A percentile compares a stretch with the other conserved stretches of the same genome.
phyloP scores from a whole-genome alignment of 106 monocot genomes.

The Phalaenopsis equestris region DNA sequence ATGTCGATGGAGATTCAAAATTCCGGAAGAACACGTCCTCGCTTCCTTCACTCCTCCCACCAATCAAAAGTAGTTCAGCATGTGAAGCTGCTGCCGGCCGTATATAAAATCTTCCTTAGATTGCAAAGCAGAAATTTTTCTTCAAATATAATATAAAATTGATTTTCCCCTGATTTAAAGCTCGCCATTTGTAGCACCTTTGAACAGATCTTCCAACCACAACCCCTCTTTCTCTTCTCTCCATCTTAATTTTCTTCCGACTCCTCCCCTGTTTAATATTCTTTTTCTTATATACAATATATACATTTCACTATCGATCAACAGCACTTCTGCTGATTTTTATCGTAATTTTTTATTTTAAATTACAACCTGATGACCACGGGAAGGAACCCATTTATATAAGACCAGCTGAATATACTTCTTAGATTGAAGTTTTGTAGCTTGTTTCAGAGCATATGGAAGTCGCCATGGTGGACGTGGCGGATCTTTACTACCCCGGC shows the following conservation, averaged over 20 bases:
- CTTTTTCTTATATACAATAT: too few species aligned
- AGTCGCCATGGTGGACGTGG: not conserved
- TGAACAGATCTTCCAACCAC: not conserved
- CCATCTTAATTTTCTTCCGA: not conserved
- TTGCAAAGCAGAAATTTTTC: too few species aligned
- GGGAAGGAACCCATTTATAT: not conserved
- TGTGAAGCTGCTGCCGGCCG: too few species aligned
- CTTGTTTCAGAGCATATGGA: not conserved
- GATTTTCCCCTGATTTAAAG: not conserved
- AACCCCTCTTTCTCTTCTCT: not conserved
- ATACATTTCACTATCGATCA: too few species aligned
- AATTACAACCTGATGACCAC: not conserved
- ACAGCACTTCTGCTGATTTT: too few species aligned
- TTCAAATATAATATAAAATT: too few species aligned
- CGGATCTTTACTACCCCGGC: not conserved
- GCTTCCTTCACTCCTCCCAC: too few species aligned
- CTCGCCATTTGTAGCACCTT: not conserved
- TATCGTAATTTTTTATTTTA: not conserved
- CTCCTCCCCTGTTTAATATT: not conserved
- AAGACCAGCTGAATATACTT: not conserved
- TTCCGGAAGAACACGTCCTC: too few species aligned
- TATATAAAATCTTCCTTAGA: too few species aligned
- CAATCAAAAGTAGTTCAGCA: too few species aligned
- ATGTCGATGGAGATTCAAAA: too few species aligned
- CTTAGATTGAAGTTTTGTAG: not conserved